Evolutionary conservation across 352 stramenopile species (phyloP).

Genomic region (Phytophthora cactorum): DNA sequence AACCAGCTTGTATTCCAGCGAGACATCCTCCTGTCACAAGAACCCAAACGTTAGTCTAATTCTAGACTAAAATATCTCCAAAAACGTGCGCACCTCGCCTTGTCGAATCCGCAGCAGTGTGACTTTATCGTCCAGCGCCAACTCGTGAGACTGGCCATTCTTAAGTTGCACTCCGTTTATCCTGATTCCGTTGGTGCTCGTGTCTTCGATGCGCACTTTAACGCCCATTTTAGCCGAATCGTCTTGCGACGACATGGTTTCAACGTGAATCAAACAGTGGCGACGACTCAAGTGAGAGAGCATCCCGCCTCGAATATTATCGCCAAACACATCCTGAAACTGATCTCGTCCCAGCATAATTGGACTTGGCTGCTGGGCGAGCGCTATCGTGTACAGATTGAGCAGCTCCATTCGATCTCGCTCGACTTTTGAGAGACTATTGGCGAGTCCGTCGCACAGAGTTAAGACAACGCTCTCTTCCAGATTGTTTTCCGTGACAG

Average conservation of each 20-base stretch:
- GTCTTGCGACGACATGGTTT: conserved; percentile 33
- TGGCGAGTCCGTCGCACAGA: conserved; percentile 49
- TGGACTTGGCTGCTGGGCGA: conserved; percentile 39
- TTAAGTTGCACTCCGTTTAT: conserved; percentile 66
- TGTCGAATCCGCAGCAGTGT: conserved; percentile 60
- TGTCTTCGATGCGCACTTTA: conserved; percentile 69
- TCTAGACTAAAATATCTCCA: neutral
- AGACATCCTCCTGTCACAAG: conserved; percentile 48
- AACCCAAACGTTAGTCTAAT: neutral
- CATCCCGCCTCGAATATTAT: conserved; percentile 62
- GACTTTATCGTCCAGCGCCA: conserved; percentile 64
- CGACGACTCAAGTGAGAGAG: conserved; percentile 63
- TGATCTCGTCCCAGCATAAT: conserved; percentile 56
- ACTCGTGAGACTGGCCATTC: conserved; percentile 44
- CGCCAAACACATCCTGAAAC: conserved; percentile 72
- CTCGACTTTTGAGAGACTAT: conserved; percentile 50
- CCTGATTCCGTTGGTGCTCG: conserved; percentile 72
- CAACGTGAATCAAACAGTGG: conserved; percentile 71
- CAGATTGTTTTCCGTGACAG: conserved; percentile 58
- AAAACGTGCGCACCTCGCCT: conserved; percentile 44
- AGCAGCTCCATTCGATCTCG: conserved; percentile 52
- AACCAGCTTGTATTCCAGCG: conserved; percentile 50
- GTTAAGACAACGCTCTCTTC: conserved; percentile 39
- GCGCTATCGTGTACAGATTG: conserved; percentile 52
- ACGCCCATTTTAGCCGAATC: conserved; percentile 37